Evolutionary conservation across 345 rosid species (phyloP), one percentile per base, ranked within the genome.

Genomic region (Turritis glabra): DNA sequence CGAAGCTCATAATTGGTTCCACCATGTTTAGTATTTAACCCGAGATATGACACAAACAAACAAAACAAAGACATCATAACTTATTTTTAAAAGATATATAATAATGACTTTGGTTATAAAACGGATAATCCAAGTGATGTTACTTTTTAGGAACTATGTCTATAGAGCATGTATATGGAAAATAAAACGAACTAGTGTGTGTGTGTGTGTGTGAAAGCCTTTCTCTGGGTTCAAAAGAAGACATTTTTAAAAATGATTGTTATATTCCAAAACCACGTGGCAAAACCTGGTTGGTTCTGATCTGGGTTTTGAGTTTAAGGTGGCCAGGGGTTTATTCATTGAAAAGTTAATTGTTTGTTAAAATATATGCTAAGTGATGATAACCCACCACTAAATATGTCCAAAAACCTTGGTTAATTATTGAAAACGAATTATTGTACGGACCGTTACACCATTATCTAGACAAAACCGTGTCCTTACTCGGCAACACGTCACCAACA

Each of bases 1-100:
- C 67, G 66, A 72, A 64, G 69, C 82, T 87, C 80, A 89, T 85
- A 81, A 88, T 89, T 89, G 94, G 91, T 79, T 85, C 88, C 90
- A 85, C 91, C 86, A 82, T 79, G 68, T 75, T 75, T 68, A 44
- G 41, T 53, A 80, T 69, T 80, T 63, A 76, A 76, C 64, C 38
- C 67, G 76, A 65, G 54, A 59, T 71, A 72, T 73, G 62, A 22
- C 68, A 64, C 37, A 64, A 64, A 71, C 67, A 64, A 64, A 48
- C 63, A 58, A 62, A 69, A 69, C 23, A 66, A 75, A 68, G 43
- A 69, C 74, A 62, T 26, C 52, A 56, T 8, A 40, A 7, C 46
- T 13, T 25, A 18, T 37, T 8, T 23, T 63, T 46, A 15, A 37
- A 77, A n/a, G 25, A 69, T 25, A 64, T 48, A 65, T 38, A 37